Percentiles rank a stretch among this genome's conserved stretches.
phyloP scores from a whole-genome alignment of 768 basidiomycete species.

The Mycena capillaripes region DNA sequence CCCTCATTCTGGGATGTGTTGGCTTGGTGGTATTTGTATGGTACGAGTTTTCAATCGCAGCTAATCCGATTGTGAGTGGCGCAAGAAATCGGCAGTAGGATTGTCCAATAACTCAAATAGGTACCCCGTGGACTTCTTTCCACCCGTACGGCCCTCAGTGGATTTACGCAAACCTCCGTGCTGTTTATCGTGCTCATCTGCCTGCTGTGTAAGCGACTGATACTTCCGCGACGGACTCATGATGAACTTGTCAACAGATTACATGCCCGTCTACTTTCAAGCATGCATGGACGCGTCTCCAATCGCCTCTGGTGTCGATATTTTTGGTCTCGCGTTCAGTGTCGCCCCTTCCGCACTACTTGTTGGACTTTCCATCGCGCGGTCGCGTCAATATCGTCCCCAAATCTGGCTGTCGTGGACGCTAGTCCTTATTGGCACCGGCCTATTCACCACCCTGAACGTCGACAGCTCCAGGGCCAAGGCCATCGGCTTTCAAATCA shows the following conservation, averaged over 20 bases:
- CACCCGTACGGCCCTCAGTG: constrained; percentile 25
- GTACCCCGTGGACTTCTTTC: constrained; percentile 9
- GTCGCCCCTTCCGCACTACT: constrained; percentile 40
- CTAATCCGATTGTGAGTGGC: constrained; percentile 47
- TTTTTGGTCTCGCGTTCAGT: constrained; percentile 40
- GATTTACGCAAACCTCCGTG: constrained; percentile 21
- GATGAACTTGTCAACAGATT: constrained; percentile 45
- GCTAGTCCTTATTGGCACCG: constrained; percentile 12
- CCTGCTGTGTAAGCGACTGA: not conserved
- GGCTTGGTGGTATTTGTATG: constrained; percentile 49
- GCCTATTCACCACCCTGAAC: constrained; percentile 11
- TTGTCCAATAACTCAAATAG: constrained; percentile 37
- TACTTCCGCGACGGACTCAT: not conserved
- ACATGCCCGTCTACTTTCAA: constrained; percentile 60
- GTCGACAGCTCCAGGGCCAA: constrained; percentile 15
- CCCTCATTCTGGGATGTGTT: constrained; percentile 51
- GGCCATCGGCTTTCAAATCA: constrained; percentile 20
- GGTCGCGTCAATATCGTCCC: constrained; percentile 13
- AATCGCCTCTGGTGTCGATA: constrained; percentile 44
- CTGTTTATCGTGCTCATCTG: constrained; percentile 18
- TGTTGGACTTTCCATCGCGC: constrained; percentile 45
- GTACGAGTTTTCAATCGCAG: constrained; percentile 49
- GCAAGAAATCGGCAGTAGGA: not conserved
- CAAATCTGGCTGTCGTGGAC: constrained; percentile 29
- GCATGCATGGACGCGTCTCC: constrained; percentile 53